Conservation (phyloP, 1,139 yeast species). For the Kurtzmaniella quercitrusa region DNA sequence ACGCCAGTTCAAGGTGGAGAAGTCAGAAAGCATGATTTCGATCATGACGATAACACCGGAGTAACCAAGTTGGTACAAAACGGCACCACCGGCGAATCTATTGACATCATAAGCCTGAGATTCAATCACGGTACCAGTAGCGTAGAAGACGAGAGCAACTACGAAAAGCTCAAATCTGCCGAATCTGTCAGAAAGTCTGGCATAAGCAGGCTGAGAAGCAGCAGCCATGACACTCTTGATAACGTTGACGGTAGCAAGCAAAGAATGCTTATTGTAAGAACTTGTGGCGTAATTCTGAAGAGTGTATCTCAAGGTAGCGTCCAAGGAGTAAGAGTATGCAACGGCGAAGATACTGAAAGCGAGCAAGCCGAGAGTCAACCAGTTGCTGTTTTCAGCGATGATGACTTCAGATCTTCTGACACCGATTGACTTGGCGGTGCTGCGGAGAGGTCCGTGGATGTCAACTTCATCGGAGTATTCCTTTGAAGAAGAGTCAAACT, state of each 20-base stretch:
- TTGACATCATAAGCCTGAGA: slow-evolving; percentile 63
- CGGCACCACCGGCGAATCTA: slow-evolving; percentile 69
- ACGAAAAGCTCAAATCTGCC: slow-evolving; percentile 60
- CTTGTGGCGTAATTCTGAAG: slow-evolving; percentile 53
- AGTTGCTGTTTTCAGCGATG: slow-evolving; percentile 23
- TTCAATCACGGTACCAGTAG: slow-evolving; percentile 67
- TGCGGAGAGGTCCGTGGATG: slow-evolving; percentile 3
- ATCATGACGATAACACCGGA: slow-evolving; percentile 58
- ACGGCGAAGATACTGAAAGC: slow-evolving; percentile 22
- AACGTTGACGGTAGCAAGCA: slow-evolving; percentile 61
- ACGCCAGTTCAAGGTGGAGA: slow-evolving; percentile 69
- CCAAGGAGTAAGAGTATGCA: slow-evolving; percentile 27
- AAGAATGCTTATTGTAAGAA: slow-evolving; percentile 54
- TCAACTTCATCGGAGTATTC: not conserved
- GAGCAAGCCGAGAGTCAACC: slow-evolving; percentile 15
- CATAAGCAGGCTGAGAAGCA: slow-evolving; percentile 62
- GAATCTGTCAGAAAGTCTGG: slow-evolving; percentile 65
- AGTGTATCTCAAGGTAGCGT: slow-evolving; percentile 20
- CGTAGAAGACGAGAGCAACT: slow-evolving; percentile 55
- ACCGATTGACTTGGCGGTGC: slow-evolving; percentile 27
- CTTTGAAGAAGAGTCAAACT: not conserved
- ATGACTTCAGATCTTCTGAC: slow-evolving; percentile 32
- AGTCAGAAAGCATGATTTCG: slow-evolving; percentile 58
- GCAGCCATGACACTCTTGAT: slow-evolving; percentile 38
- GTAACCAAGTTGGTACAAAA: slow-evolving; percentile 66